Evolutionary conservation across 140 eudicot genomes (phyloP).

Genomic region (Eryngium alpinum): DNA sequence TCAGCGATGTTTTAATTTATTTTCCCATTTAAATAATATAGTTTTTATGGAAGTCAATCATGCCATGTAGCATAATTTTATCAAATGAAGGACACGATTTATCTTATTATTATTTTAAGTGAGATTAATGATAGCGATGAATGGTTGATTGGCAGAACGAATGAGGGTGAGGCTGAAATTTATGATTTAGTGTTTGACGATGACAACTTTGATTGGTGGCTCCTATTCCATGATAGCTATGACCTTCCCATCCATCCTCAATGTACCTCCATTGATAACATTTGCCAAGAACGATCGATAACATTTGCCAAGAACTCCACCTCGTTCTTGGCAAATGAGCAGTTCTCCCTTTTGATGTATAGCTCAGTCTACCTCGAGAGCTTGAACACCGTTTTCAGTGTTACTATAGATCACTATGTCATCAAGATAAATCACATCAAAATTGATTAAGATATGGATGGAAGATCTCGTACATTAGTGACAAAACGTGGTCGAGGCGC

Average conservation of each 20-base stretch:
- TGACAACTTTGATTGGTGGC: background rate
- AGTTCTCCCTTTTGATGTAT: background rate
- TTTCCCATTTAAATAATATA: no score
- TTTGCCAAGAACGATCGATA: no score
- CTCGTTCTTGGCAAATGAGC: background rate
- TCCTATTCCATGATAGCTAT: background rate
- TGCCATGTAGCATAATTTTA: no score
- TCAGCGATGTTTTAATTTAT: no score
- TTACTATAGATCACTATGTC: background rate
- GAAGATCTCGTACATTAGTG: background rate
- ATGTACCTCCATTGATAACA: no score
- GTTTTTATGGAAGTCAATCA: no score
- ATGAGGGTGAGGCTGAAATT: no score
- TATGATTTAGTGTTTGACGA: no score
- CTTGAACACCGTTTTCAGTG: background rate
- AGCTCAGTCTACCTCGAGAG: background rate
- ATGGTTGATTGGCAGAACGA: no score
- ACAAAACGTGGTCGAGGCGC: background rate
- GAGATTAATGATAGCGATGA: no score
- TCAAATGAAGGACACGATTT: no score
- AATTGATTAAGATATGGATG: background rate
- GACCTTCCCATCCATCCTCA: background rate
- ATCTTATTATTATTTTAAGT: no score
- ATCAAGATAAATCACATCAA: background rate
- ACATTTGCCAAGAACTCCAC: constrained; percentile 2